Evolutionary conservation across 108 stramenopile genomes (phyloP).

Genomic region (Conticribra guillardii): DNA sequence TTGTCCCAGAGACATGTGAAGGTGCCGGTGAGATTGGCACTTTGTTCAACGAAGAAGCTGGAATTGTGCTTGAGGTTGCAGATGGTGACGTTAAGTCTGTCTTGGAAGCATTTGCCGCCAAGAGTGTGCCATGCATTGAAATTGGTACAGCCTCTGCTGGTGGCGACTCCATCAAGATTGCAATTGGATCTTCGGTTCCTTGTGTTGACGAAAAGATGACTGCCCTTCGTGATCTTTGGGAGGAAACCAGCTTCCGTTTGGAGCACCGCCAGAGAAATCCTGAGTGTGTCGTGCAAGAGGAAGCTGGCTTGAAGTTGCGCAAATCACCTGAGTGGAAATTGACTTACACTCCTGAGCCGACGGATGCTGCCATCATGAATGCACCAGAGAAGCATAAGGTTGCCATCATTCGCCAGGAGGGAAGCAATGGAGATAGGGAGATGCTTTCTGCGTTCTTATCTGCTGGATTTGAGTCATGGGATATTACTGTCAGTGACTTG

Average conservation of each 20-base stretch:
- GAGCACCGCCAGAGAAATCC: slow-evolving; percentile 96
- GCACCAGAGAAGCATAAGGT: slow-evolving; percentile 88
- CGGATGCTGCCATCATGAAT: slow-evolving; percentile 70
- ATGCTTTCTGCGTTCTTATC: slow-evolving; percentile 95
- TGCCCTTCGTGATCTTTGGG: slow-evolving; percentile 95
- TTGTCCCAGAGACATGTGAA: slow-evolving; percentile 69
- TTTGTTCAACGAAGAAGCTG: slow-evolving; percentile 97
- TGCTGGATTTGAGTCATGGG: slow-evolving; percentile 98
- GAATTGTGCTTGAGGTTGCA: slow-evolving; percentile 92
- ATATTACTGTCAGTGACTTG: slow-evolving; percentile 93
- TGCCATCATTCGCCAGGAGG: slow-evolving; percentile 96
- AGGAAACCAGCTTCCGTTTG: slow-evolving; percentile 96
- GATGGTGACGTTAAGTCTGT: slow-evolving; percentile 57
- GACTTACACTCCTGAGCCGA: slow-evolving; percentile 74
- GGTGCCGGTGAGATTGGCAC: slow-evolving; percentile 74
- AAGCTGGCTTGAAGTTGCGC: slow-evolving; percentile 81
- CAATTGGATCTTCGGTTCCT: slow-evolving; percentile 71
- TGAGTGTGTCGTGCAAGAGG: slow-evolving; percentile 91
- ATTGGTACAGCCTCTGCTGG: slow-evolving; percentile 85
- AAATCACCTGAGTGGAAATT: slow-evolving; percentile 88
- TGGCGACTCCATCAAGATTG: slow-evolving; percentile 81
- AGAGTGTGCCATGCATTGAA: slow-evolving; percentile 69
- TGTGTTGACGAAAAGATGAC: slow-evolving; percentile 88
- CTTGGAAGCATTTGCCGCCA: slow-evolving; percentile 69
- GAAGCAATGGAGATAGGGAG: slow-evolving; percentile 98